Conservation (phyloP, 2,329 filamentous ascomycete species). For the Colletotrichum sp. region DNA sequence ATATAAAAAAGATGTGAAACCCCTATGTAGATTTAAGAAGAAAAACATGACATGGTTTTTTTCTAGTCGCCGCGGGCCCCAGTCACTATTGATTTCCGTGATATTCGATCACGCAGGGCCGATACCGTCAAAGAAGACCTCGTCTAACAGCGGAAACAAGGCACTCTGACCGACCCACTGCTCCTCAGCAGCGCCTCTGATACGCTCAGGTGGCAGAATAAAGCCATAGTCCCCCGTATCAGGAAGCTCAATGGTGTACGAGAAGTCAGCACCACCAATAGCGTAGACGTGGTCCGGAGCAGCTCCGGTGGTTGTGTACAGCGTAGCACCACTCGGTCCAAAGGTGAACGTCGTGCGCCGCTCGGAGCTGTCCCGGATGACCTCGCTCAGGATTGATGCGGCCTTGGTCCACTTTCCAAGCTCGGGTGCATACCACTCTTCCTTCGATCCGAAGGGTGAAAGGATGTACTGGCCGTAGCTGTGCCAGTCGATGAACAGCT, state of each 20-base stretch:
- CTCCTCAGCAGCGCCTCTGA: slow-evolving; percentile 39
- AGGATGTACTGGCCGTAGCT: slow-evolving; percentile 50
- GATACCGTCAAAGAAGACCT: slow-evolving; percentile 39
- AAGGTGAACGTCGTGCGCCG: slow-evolving; percentile 38
- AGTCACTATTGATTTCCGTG: neutral
- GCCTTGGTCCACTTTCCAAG: slow-evolving; percentile 44
- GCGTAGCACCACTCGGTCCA: slow-evolving; percentile 39
- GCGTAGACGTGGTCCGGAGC: slow-evolving; percentile 33
- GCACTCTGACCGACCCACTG: slow-evolving; percentile 39
- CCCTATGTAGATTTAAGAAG: neutral
- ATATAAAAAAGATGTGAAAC: fast-evolving
- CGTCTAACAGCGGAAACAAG: slow-evolving; percentile 34
- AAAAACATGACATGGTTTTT: fast-evolving
- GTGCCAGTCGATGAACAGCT: slow-evolving; percentile 54
- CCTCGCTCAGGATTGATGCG: slow-evolving; percentile 30
- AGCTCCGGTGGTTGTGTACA: slow-evolving; percentile 39
- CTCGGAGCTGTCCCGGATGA: slow-evolving; percentile 40
- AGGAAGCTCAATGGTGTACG: slow-evolving; percentile 43
- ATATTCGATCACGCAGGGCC: slow-evolving; percentile 19
- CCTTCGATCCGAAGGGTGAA: slow-evolving; percentile 51
- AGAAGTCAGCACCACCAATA: slow-evolving; percentile 36
- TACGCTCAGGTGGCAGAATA: slow-evolving; percentile 40
- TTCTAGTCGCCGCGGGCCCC: fast-evolving
- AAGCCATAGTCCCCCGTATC: slow-evolving; percentile 40
- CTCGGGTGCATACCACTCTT: slow-evolving; percentile 41